phyloP scores from a whole-genome alignment of 2,329 filamentous ascomycete species.

The Clonostachys byssicola region DNA sequence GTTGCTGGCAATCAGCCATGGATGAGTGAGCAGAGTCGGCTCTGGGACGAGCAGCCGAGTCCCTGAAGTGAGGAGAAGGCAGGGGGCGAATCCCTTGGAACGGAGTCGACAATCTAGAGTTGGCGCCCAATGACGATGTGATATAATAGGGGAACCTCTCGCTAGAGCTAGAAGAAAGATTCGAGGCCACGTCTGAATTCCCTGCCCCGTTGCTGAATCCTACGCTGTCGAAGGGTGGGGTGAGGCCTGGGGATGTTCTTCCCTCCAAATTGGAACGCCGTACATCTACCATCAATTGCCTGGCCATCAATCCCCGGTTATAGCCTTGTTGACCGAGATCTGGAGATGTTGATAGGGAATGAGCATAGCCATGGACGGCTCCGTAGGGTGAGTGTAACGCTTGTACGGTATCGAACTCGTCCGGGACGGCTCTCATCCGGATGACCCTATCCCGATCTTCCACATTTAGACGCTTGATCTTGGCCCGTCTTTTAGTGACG shows the following conservation, averaged over 20 bases:
- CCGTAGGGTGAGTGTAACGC: constrained; percentile 65
- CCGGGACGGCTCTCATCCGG: constrained; percentile 67
- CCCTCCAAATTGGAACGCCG: constrained; percentile 60
- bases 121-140: constrained; percentile 30
- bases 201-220: constrained; percentile 56
- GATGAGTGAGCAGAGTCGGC: constrained; percentile 56
- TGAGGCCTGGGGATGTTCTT: constrained; percentile 64
- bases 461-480: constrained; percentile 67
- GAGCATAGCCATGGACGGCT: constrained; percentile 48
- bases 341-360: constrained; percentile 41
- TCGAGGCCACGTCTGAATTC: constrained; percentile 51
- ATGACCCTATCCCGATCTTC: constrained; percentile 69
- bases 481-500: constrained; percentile 49
- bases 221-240: constrained; percentile 63
- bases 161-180: constrained; percentile 48
- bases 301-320: constrained; percentile 45
- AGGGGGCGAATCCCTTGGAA: constrained; percentile 36
- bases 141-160: constrained; percentile 44
- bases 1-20: constrained; percentile 1
- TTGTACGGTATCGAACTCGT: constrained; percentile 67
- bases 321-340: constrained; percentile 36
- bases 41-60: constrained; percentile 51
- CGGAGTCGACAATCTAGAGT: neutral
- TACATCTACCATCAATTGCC: constrained; percentile 66
- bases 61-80: constrained; percentile 54